Evolutionary conservation across 768 basidiomycete genomes (phyloP).

Genomic region (Pholiota microspora): DNA sequence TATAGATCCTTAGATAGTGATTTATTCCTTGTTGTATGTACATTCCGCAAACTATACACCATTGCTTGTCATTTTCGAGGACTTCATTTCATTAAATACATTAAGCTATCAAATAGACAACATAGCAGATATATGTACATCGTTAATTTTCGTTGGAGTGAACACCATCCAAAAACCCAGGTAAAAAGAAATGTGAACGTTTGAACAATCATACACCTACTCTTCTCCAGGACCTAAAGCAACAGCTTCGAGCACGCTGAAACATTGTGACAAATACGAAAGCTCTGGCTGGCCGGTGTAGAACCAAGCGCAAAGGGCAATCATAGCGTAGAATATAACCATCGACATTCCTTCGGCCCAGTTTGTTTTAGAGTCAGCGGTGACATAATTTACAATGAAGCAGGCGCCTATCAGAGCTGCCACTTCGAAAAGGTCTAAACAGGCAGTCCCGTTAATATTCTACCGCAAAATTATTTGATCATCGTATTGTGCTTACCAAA

Average conservation of each 20-base stretch:
- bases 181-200: background rate
- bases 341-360: slow-evolving; percentile 73
- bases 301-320: slow-evolving; percentile 67
- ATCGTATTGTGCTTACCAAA: slow-evolving; percentile 48
- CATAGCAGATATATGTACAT: too few relatives aligned
- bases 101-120: background rate
- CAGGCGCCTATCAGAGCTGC: slow-evolving; percentile 62
- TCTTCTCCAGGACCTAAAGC: slow-evolving; percentile 3
- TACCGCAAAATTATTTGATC: background rate
- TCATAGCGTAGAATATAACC: slow-evolving; percentile 67
- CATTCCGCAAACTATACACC: too few relatives aligned
- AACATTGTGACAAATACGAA: slow-evolving; percentile 38
- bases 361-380: slow-evolving; percentile 76
- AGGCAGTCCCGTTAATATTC: background rate
- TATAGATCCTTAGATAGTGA: background rate
- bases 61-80: background rate
- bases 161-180: background rate
- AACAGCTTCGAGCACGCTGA: slow-evolving; percentile 26
- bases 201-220: background rate
- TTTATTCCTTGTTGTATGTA: too few relatives aligned
- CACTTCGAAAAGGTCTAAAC: slow-evolving; percentile 66
- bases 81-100: background rate
- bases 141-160: background rate
- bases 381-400: slow-evolving; percentile 80
- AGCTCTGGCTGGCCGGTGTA: slow-evolving; percentile 58